Conservation (phyloP, 257 asterid species). For the Gentiana straminea region DNA sequence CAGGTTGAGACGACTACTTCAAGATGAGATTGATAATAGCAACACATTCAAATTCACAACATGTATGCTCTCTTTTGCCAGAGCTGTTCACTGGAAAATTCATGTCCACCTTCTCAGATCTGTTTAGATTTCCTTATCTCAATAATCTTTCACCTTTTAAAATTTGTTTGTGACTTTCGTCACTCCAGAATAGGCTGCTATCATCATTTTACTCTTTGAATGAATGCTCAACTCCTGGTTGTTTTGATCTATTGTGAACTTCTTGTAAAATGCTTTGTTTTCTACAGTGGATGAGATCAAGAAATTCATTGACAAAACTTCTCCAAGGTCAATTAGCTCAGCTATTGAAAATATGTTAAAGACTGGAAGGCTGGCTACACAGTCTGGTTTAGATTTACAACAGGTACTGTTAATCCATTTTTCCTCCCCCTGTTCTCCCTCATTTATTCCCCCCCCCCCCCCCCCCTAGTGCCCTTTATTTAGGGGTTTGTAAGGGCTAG, state of each 20-base stretch:
- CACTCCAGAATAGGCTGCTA: not conserved
- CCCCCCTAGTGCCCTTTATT: too few relatives aligned
- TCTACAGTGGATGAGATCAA: constrained; percentile 59
- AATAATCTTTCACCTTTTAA: not conserved
- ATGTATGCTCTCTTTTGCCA: constrained; percentile 32
- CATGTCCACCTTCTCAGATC: not conserved
- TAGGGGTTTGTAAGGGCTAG: too few relatives aligned
- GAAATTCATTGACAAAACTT: constrained; percentile 48
- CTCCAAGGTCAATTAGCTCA: constrained; percentile 55
- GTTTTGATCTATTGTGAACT: not conserved
- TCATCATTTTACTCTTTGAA: not conserved
- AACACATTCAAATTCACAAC: constrained; percentile 48
- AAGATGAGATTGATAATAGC: constrained; percentile 42
- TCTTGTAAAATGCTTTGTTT: constrained; percentile 12
- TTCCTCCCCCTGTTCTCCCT: not conserved
- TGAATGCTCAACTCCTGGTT: not conserved
- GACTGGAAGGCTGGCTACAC: constrained; percentile 76
- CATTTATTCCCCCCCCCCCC: too few relatives aligned
- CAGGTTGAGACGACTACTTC: constrained; percentile 48
- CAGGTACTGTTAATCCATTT: constrained; percentile 46
- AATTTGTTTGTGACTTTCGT: not conserved
- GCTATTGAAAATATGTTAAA: constrained; percentile 73
- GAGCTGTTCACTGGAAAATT: too few relatives aligned
- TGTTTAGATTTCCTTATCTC: not conserved
- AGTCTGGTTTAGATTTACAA: constrained; percentile 76